phyloP scores from a whole-genome alignment of 129 eudicot species.

The Flaveria ramosissima region DNA sequence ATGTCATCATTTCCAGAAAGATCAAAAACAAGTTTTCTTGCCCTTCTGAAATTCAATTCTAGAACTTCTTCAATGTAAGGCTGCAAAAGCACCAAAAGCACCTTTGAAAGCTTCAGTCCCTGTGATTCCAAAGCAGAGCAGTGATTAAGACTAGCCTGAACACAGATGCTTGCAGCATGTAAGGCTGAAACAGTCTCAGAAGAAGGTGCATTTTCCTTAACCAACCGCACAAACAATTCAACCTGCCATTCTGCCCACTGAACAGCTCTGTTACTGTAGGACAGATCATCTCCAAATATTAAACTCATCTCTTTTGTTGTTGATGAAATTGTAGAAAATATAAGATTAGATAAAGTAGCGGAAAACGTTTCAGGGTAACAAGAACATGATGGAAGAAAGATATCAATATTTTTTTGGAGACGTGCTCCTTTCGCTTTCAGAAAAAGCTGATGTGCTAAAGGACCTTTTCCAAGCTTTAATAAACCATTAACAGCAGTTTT shows the following conservation, averaged over 20 bases:
- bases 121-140: slow-evolving; percentile 78
- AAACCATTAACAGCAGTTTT: slow-evolving; percentile 64
- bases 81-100: slow-evolving; percentile 84
- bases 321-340: slow-evolving; percentile 71
- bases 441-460: slow-evolving; percentile 77
- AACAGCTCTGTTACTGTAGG: slow-evolving; percentile 59
- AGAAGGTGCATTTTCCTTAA: slow-evolving; percentile 80
- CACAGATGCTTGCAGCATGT: slow-evolving; percentile 78
- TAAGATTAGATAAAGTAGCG: slow-evolving; percentile 82
- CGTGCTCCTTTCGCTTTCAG: slow-evolving; percentile 76
- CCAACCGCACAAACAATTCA: slow-evolving; percentile 77
- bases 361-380: slow-evolving; percentile 90
- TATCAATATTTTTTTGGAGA: slow-evolving; percentile 63
- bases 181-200: slow-evolving; percentile 86
- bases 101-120: slow-evolving; percentile 70
- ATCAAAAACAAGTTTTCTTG: slow-evolving; percentile 73
- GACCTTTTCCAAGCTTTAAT: slow-evolving; percentile 83
- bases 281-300: slow-evolving; percentile 82
- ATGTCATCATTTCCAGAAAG: slow-evolving; percentile 61
- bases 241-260: slow-evolving; percentile 98
- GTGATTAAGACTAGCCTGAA: slow-evolving; percentile 89
- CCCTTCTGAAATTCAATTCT: slow-evolving; percentile 81
- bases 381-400: slow-evolving; percentile 79
- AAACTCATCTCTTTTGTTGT: slow-evolving; percentile 63
- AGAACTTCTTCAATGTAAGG: slow-evolving; percentile 90